Evolutionary conservation across 768 basidiomycete genomes (phyloP).

Genomic region (Vararia minispora): DNA sequence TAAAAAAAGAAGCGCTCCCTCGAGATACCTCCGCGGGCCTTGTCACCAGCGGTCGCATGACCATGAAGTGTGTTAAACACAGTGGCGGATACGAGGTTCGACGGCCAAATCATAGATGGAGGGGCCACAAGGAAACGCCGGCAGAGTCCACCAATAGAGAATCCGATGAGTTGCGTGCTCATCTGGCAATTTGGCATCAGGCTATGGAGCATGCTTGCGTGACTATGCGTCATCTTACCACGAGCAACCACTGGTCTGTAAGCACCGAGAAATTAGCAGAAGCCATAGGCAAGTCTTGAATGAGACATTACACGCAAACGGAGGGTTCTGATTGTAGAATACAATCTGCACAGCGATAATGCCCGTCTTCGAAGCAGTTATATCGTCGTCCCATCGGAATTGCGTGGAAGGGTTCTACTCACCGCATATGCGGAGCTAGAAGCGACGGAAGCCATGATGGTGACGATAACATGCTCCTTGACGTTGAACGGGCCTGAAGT

Average conservation of each 20-base stretch:
- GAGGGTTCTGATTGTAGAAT: constrained; percentile 31
- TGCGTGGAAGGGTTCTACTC: background rate
- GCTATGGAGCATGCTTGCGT: too few relatives aligned
- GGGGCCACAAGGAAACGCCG: constrained; percentile 33
- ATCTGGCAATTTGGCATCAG: too few relatives aligned
- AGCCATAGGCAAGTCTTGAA: too few relatives aligned
- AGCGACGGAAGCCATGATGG: constrained; percentile 30
- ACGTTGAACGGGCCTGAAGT: constrained; percentile 66
- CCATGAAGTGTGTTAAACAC: constrained; percentile 33
- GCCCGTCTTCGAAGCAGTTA: constrained; percentile 22
- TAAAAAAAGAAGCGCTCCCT: constrained; percentile 43
- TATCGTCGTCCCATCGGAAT: background rate
- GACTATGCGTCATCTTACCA: too few relatives aligned
- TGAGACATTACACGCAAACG: constrained; percentile 19
- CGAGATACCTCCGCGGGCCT: constrained; percentile 32
- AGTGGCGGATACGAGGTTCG: constrained; percentile 28
- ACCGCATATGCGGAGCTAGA: constrained; percentile 22
- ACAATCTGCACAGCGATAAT: constrained; percentile 34
- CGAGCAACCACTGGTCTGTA: constrained; percentile 25
- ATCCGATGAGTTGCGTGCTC: constrained; percentile 31
- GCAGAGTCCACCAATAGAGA: constrained; percentile 30
- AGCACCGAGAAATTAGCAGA: too few relatives aligned
- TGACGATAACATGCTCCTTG: constrained; percentile 56
- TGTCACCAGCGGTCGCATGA: constrained; percentile 29
- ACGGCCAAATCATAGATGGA: constrained; percentile 34